Evolutionary conservation across 1,284 basidiomycete species (phyloP), one percentile per base, ranked within the genome.

Genomic region (Rhodotorula sp.): DNA sequence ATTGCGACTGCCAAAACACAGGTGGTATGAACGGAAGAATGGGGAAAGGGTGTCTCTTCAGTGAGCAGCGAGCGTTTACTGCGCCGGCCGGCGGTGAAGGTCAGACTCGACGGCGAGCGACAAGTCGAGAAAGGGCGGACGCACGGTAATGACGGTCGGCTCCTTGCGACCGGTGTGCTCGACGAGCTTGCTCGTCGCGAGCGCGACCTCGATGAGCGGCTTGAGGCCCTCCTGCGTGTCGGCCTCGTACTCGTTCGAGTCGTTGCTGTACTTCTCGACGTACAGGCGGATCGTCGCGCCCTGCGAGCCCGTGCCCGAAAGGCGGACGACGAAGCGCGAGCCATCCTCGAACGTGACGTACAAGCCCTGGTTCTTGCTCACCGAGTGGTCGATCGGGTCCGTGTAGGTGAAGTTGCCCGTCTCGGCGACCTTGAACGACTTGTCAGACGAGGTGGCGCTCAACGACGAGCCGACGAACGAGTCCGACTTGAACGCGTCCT

Each of bases 141-240:
- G 84, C 79, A 92, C 89, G 66, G 96, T 99, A 82, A 99, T 98
- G 72, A 98, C 96, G 64, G 94, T 96, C 50, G 96, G 96, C 86
- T 94, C 86, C 67, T 94, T 89, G 74, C 92, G 84, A 63, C 90
- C 89, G 76, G 96, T 87, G 83, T 89, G 92, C 82, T 93, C 87
- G 82, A 90, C 88, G 82, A 99, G 84, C 82, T 91, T 91, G 84
- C 88, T 90, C 71, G 92, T 85, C 78, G 87, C 85, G 69, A 99
- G 83, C 41, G 97, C 95, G 70, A 96, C 93, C 81, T 98, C 93
- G 80, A 99, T 99, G 76, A 99, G 85, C 27, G 94, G 94, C 85
- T 94, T 90, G 79, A 99, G 85, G 13, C 96, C 97, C 73, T 92
- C 90, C 72, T 91, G 91, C 25, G 96, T 91, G 70, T 91, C 87